Conservation (phyloP, 768 basidiomycete species). For the Kwoniella sp. region DNA sequence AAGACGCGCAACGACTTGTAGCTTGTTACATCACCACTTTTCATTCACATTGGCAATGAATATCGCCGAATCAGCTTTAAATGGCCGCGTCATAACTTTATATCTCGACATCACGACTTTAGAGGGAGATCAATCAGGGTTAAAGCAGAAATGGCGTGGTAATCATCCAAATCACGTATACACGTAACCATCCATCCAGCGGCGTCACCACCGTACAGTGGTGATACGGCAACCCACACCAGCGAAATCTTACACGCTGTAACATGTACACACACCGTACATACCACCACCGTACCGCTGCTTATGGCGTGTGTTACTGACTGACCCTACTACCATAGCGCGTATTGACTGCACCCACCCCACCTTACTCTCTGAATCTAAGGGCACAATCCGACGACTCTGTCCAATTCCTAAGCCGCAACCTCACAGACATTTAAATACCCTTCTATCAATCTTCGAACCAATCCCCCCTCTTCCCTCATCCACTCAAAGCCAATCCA, state of each 20-base stretch:
- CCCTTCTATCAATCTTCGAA: conserved; percentile 8
- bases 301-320: too few relatives aligned
- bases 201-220: not conserved
- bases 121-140: not conserved
- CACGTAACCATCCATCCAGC: not conserved
- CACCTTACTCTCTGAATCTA: not conserved
- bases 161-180: not conserved
- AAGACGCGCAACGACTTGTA: conserved; percentile 21
- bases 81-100: conserved; percentile 5
- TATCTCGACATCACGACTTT: conserved; percentile 23
- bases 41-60: not conserved
- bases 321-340: not conserved
- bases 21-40: conserved; percentile 21
- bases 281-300: too few relatives aligned
- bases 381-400: not conserved
- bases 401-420: conserved; percentile 1
- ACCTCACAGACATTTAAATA: conserved; percentile 22
- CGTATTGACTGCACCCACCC: not conserved
- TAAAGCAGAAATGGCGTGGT: conserved; percentile 3
- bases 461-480: conserved; percentile 23
- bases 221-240: too few relatives aligned
- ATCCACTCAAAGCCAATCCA: conserved; percentile 26
- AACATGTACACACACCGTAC: not conserved
- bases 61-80: conserved; percentile 20
- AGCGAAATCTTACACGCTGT: conserved; percentile 2